Evolutionary conservation across 2,329 filamentous ascomycete genomes (phyloP).

Genomic region (Furcasterigmium sp.): DNA sequence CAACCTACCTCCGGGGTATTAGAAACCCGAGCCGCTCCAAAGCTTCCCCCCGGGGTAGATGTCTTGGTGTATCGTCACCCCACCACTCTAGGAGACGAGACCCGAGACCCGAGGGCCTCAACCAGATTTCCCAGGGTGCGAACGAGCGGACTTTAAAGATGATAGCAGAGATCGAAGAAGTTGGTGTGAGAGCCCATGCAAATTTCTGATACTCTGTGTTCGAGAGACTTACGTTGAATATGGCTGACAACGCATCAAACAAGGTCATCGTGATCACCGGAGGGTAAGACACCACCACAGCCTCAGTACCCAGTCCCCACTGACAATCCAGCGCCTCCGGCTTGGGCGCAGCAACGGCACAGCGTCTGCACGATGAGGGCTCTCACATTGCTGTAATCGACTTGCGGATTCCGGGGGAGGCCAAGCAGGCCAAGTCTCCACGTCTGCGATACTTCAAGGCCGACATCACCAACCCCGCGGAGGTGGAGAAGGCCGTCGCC

Average conservation of each 20-base stretch:
- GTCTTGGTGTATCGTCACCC: too few species aligned
- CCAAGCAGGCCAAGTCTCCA: constrained; percentile 46
- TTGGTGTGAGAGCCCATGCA: too few species aligned
- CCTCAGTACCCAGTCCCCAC: constrained; percentile 1
- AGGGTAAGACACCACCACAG: constrained; percentile 37
- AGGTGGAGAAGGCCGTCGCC: constrained; percentile 56
- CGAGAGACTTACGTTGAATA: neutral
- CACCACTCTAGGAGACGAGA: too few species aligned
- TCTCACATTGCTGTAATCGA: constrained; percentile 54
- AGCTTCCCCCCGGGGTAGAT: too few species aligned
- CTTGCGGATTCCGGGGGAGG: constrained; percentile 49
- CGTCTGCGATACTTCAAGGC: constrained; percentile 59
- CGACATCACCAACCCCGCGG: constrained; percentile 62
- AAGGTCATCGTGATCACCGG: constrained; percentile 62
- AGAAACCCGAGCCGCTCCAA: too few species aligned
- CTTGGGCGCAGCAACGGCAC: constrained; percentile 52
- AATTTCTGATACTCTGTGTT: neutral
- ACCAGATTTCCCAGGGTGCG: too few species aligned
- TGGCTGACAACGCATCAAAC: neutral
- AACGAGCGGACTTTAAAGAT: too few species aligned
- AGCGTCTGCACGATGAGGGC: constrained; percentile 45
- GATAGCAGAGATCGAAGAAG: too few species aligned
- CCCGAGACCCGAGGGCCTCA: too few species aligned
- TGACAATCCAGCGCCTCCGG: constrained; percentile 49
- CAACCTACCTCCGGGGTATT: too few species aligned